These are phyloP conservation scores for Hsuehochloa calcarea DNA, from an alignment of 176 grass and related monocot genomes.

Conservation along the genomic window DNA sequence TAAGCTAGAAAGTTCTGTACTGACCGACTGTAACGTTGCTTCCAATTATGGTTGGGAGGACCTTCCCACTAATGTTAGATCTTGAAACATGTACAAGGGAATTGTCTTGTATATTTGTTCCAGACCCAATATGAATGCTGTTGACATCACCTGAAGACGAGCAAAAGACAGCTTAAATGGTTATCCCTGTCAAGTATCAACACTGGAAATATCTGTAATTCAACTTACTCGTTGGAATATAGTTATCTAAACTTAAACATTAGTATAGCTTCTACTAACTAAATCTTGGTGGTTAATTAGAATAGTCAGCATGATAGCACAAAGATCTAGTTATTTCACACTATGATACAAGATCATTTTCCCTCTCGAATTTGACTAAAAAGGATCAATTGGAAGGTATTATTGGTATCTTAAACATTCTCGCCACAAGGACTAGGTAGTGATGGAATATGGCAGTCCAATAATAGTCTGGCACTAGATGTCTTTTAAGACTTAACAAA, in stretches of 20 bases:
- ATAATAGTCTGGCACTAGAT: background rate
- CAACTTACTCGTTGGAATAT: background rate
- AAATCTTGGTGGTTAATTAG: too few species aligned
- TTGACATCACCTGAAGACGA: conserved; percentile 87
- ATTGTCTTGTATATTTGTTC: conserved; percentile 97
- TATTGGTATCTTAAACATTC: conserved; percentile 1
- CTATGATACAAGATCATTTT: background rate
- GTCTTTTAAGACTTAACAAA: background rate
- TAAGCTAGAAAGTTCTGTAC: conserved; percentile 26
- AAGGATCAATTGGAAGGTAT: background rate
- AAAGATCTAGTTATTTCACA: background rate
- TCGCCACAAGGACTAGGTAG: background rate
- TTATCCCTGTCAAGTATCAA: background rate
- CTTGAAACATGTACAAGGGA: conserved; percentile 87
- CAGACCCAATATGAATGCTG: conserved; percentile 82
- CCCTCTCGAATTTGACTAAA: background rate
- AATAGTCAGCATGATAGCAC: background rate
- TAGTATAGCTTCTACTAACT: too few species aligned
- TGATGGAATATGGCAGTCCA: background rate
- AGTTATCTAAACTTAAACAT: too few species aligned
- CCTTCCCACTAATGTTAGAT: conserved; percentile 69
- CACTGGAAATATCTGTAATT: background rate
- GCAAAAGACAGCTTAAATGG: conserved; percentile 7
- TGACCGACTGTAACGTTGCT: conserved; percentile 88
- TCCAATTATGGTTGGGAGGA: conserved; percentile 86